phyloP scores from a whole-genome alignment of 805 yeast genomes.

The Brettanomyces anomalus region DNA sequence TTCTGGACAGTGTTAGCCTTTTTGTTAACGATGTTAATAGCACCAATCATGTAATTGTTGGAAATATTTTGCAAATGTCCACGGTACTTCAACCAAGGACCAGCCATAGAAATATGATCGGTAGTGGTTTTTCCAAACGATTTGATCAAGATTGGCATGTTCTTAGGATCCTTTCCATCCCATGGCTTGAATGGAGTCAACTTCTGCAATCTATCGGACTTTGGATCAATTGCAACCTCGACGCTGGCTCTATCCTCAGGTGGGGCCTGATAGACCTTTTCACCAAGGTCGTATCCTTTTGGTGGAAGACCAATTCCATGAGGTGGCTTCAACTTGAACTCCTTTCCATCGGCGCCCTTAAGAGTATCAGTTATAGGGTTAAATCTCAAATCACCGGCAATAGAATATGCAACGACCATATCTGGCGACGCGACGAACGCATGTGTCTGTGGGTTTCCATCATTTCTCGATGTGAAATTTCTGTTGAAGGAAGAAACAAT shows the following conservation, averaged over 20 bases:
- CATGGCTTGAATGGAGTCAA: conserved; percentile 91
- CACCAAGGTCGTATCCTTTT: conserved; percentile 52
- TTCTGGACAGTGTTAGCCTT: conserved; percentile 89
- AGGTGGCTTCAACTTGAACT: conserved; percentile 74
- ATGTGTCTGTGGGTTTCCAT: conserved; percentile 96
- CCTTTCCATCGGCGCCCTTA: conserved; percentile 56
- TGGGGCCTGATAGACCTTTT: conserved; percentile 94
- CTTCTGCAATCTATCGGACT: conserved; percentile 91
- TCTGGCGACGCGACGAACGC: conserved; percentile 99
- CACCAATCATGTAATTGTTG: conserved; percentile 99
- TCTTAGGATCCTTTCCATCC: conserved; percentile 90
- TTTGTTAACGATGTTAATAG: conserved; percentile 91
- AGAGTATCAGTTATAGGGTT: conserved; percentile 88
- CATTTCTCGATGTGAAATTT: conserved; percentile 96
- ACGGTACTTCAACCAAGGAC: conserved; percentile 99
- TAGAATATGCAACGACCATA: conserved; percentile 93
- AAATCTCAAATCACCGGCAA: conserved; percentile 86
- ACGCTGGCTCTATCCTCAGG: conserved; percentile 78
- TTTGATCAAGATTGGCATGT: conserved; percentile 91
- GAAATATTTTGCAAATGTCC: conserved; percentile 99
- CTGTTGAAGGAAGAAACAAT: conserved; percentile 97
- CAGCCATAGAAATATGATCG: conserved; percentile 99
- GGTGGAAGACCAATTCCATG: conserved; percentile 78
- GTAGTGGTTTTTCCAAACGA: conserved; percentile 97
- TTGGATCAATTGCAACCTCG: conserved; percentile 71